Evolutionary conservation across 2,329 filamentous ascomycete genomes (phyloP), one percentile per base, ranked within the genome.

Genomic region (Verticillium isaacii): DNA sequence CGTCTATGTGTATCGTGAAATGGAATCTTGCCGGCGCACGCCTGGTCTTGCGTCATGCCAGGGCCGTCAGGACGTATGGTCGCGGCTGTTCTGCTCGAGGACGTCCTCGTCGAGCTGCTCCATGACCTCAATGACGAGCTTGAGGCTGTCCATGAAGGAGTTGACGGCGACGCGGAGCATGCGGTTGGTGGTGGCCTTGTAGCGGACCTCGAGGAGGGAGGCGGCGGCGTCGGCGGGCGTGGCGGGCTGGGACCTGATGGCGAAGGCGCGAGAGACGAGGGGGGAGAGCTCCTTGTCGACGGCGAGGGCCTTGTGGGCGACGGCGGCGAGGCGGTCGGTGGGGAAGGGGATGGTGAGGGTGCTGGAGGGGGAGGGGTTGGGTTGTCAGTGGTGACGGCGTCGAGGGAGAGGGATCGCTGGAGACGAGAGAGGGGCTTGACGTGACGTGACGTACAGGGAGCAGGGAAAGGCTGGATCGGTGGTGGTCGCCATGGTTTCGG

Each of bases 111-210:
- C 94, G 69, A 98, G 77, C 73, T 96, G 90, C 74, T 91, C 88
- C 90, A 97, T 97, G 17, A 96, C 90, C 60, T 93, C 91, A 52
- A 97, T 75, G 1, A 97, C 89, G 5, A 97, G 86, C 59, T 87
- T 86, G 61, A 97, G 75, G 68, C 90, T 96, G 70, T 98, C 94
- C 82, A 98, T 93, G 75, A 97, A 97, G 11, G 93, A 92, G 77
- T 98, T 98, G 61, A 97, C 93, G 3, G 94, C 91, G 2, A 99
- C 95, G 55, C 95, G 89, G 62, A 99, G 83, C 94, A 98, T 98
- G 68, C 95, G 89, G 73, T 97, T 97, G 23, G 95, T 98, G 0
- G 92, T 92, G 1, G 95, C 95, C 60, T 83, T 85, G 77, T 98
- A 98, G 63, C 89, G 84, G 11, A 91, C 89, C 63, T 84, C 82